Evolutionary conservation across 2,329 filamentous ascomycete species (phyloP).

Genomic region (Xylaria sp.): DNA sequence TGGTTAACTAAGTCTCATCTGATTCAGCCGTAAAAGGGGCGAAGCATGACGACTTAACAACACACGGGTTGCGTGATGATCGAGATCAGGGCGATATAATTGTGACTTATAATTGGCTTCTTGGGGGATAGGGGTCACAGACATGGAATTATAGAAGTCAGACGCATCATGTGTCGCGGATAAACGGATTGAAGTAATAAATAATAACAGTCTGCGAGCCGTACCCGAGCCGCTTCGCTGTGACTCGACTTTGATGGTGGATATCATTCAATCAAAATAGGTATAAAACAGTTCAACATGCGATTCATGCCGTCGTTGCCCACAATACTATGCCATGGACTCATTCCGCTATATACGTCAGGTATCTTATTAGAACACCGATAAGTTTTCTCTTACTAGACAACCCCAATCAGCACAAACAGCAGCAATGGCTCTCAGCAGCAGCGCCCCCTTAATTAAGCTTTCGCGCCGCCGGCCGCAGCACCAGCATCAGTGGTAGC

Average conservation of each 20-base stretch:
- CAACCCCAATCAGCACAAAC: no score
- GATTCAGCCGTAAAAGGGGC: not conserved
- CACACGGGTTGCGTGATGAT: not conserved
- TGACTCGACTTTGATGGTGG: not conserved
- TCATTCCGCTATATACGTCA: no score
- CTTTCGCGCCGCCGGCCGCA: constrained; percentile 21
- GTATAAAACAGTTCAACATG: not conserved
- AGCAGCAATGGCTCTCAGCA: no score
- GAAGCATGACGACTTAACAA: not conserved
- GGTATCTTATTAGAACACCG: no score
- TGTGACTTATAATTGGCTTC: not conserved
- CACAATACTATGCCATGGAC: no score
- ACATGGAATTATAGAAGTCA: not conserved
- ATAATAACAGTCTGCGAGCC: not conserved
- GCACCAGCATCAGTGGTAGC: not conserved
- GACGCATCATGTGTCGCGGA: not conserved
- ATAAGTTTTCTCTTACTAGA: no score
- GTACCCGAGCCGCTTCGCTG: not conserved
- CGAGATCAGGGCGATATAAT: not conserved
- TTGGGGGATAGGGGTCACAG: no score
- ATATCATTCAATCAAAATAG: no score
- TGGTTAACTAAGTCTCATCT: no score
- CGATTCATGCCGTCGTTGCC: not conserved
- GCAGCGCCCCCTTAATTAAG: no score
- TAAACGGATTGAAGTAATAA: not conserved